Evolutionary conservation across 306 rosid species (phyloP).

Genomic region (Vigna radiata): DNA sequence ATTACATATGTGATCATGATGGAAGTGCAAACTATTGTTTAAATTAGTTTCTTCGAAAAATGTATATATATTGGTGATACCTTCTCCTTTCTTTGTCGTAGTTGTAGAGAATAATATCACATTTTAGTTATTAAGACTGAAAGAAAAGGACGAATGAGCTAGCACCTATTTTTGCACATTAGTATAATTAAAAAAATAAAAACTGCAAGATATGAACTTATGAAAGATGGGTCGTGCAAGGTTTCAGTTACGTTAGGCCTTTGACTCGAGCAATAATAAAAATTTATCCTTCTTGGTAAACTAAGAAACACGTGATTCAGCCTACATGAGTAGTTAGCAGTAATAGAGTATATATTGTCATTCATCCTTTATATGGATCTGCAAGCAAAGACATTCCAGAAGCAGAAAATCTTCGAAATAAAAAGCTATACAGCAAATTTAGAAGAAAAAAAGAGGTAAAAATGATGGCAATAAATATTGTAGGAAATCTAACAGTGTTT

Average conservation of each 20-base stretch:
- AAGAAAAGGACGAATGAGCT: neutral
- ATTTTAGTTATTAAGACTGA: neutral
- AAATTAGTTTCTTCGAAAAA: neutral
- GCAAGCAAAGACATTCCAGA: constrained; percentile 19
- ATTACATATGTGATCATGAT: neutral
- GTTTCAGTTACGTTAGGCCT: constrained; percentile 4
- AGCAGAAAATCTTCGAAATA: neutral
- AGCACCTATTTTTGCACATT: neutral
- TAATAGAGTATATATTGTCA: neutral
- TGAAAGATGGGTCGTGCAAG: neutral
- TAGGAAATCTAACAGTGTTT: constrained; percentile 22
- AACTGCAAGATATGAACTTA: neutral
- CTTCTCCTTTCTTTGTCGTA: neutral
- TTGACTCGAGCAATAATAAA: constrained; percentile 1
- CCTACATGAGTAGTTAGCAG: neutral
- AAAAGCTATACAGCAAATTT: neutral
- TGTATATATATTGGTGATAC: neutral
- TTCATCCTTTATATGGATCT: neutral
- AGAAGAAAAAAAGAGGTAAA: neutral
- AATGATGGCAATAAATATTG: neutral
- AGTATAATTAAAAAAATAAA: neutral
- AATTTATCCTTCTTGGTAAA: neutral
- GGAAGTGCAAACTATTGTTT: neutral
- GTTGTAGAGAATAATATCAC: neutral
- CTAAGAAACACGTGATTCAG: constrained; percentile 17